phyloP scores from a whole-genome alignment of 2,329 filamentous ascomycete genomes.

The Domatiomyces catenatus region DNA sequence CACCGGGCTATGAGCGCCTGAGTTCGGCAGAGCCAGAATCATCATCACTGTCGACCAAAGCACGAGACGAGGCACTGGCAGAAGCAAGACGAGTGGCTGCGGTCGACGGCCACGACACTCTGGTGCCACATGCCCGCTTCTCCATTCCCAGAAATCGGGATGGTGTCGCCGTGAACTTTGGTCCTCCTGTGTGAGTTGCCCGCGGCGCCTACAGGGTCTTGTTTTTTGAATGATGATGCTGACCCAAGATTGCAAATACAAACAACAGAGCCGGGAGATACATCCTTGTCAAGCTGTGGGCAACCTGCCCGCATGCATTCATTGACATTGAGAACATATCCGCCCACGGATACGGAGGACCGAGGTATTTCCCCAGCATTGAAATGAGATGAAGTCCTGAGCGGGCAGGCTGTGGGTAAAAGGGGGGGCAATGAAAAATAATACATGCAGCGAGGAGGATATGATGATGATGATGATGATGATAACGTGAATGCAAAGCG shows the following conservation, averaged over 20 bases:
- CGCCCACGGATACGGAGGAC: conserved; percentile 70
- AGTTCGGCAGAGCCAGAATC: not conserved
- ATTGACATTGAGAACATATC: conserved; percentile 83
- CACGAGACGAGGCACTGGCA: not conserved
- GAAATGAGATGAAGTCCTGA: conserved; percentile 37
- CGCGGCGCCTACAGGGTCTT: not conserved
- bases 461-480: too few species aligned
- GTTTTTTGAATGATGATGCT: not conserved
- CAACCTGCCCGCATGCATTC: conserved; percentile 55
- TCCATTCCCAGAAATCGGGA: conserved; percentile 68
- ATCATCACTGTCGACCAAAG: not conserved
- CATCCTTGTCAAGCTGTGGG: conserved; percentile 83
- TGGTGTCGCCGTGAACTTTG: conserved; percentile 74
- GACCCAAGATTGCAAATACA: too few species aligned
- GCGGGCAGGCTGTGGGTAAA: too few species aligned
- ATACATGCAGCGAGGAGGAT: too few species aligned
- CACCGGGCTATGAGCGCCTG: not conserved
- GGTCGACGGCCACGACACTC: conserved; percentile 29
- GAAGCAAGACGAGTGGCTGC: not conserved
- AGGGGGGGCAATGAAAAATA: too few species aligned
- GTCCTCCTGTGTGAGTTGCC: conserved; percentile 50
- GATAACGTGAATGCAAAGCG: too few species aligned
- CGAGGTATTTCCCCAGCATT: conserved; percentile 63
- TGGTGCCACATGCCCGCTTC: conserved; percentile 65
- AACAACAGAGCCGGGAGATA: conserved; percentile 46